Percentiles rank a stretch among this genome's conserved stretches.
Evolutionary conservation across 2,329 filamentous ascomycete genomes (phyloP).

Genomic region (Sporothrix pallida): DNA sequence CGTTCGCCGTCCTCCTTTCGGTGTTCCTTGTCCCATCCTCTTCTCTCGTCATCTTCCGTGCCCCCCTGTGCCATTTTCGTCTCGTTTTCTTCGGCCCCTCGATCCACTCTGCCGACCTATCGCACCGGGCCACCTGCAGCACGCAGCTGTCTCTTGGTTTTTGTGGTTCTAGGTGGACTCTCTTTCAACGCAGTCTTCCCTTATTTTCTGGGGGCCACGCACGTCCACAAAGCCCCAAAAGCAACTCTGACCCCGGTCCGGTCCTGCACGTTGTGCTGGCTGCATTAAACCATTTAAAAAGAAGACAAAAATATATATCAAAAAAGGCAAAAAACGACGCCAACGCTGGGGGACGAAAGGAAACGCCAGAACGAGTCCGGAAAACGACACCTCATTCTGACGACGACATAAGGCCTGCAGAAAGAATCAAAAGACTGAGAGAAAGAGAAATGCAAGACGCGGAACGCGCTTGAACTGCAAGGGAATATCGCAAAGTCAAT

Average conservation of each 20-base stretch:
- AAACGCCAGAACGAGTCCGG: conserved; percentile 6
- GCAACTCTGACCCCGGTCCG: conserved; percentile 5
- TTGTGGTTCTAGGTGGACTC: conserved; percentile 8
- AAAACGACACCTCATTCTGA: conserved; percentile 21
- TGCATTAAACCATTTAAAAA: conserved; percentile 6
- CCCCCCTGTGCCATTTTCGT: conserved; percentile 23
- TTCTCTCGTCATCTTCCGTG: conserved; percentile 7
- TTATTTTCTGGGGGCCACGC: conserved; percentile 2
- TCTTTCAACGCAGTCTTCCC: not conserved
- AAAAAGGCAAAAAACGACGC: not conserved
- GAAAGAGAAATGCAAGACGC: conserved; percentile 5
- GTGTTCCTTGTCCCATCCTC: not conserved
- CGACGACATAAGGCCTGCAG: not conserved
- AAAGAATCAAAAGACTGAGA: not conserved
- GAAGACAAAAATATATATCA: not conserved
- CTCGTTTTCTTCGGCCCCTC: conserved; percentile 26
- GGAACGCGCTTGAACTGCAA: conserved; percentile 26
- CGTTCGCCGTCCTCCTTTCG: not conserved
- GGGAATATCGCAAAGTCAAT: conserved; percentile 27
- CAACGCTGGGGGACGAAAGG: not conserved
- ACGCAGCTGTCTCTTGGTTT: conserved; percentile 17
- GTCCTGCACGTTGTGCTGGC: not conserved
- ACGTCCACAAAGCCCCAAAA: not conserved
- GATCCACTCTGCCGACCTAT: conserved; percentile 20
- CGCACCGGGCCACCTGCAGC: conserved; percentile 23